Evolutionary conservation across 306 rosid genomes (phyloP).

Genomic region (Gastrolobium bilobum): DNA sequence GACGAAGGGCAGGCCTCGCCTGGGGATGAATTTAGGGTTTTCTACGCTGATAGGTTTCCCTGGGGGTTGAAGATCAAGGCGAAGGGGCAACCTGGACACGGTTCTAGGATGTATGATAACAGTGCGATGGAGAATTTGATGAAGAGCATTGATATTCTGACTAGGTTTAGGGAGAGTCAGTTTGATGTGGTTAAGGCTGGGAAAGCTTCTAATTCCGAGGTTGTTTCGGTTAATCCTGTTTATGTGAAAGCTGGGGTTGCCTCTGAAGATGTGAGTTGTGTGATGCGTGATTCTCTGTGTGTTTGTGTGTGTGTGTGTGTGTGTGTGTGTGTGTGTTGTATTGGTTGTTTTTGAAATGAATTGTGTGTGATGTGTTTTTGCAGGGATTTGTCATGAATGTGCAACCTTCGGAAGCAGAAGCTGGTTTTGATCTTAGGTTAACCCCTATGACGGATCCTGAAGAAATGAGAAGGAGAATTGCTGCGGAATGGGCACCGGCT

Average conservation of each 20-base stretch:
- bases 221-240: slow-evolving; percentile 90
- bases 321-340: not conserved
- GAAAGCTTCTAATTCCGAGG: slow-evolving; percentile 72
- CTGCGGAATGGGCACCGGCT: slow-evolving; percentile 88
- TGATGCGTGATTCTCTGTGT: not conserved
- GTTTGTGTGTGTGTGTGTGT: not conserved
- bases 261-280: slow-evolving; percentile 65
- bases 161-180: slow-evolving; percentile 80
- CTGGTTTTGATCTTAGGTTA: slow-evolving; percentile 82
- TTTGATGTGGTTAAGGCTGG: slow-evolving; percentile 86
- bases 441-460: slow-evolving; percentile 79
- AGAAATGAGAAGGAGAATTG: slow-evolving; percentile 68
- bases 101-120: slow-evolving; percentile 77
- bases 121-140: slow-evolving; percentile 94
- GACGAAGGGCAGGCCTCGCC: slow-evolving; percentile 93
- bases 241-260: slow-evolving; percentile 76
- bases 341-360: not conserved
- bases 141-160: slow-evolving; percentile 74
- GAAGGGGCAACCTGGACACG: slow-evolving; percentile 78
- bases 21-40: slow-evolving; percentile 76
- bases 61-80: slow-evolving; percentile 79
- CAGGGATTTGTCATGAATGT: slow-evolving; percentile 94
- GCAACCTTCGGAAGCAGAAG: slow-evolving; percentile 95
- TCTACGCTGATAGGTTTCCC: slow-evolving; percentile 82
- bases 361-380: slow-evolving; percentile 39